Evolutionary conservation across 306 rosid species (phyloP).

Genomic region (Rubus parviflorus): DNA sequence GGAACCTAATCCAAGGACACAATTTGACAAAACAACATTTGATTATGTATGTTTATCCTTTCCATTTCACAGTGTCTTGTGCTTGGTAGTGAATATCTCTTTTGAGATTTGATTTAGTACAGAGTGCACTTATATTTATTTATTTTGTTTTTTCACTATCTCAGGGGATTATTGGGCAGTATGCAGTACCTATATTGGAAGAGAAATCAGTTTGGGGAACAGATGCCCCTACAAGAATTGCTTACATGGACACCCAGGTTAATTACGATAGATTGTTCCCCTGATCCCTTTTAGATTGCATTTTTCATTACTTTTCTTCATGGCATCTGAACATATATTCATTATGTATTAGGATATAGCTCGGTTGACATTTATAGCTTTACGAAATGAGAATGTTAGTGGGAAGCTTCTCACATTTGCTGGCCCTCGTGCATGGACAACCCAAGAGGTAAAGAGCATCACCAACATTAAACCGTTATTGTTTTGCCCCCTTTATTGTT

Average conservation of each 20-base stretch:
- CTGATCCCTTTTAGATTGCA: not conserved
- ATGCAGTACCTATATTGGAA: conserved; percentile 91
- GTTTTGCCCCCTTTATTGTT: too few relatives aligned
- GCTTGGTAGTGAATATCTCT: conserved; percentile 6
- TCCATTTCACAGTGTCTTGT: not conserved
- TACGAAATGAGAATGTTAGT: conserved; percentile 70
- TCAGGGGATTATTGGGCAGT: conserved; percentile 95
- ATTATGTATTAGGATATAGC: conserved; percentile 69
- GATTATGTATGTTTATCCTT: not conserved
- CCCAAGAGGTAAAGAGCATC: conserved; percentile 68
- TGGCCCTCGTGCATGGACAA: conserved; percentile 98
- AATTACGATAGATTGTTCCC: not conserved
- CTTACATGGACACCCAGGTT: conserved; percentile 99
- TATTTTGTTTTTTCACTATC: conserved; percentile 1
- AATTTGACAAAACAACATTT: not conserved
- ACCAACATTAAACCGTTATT: not conserved
- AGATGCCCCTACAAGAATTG: conserved; percentile 94
- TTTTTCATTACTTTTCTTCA: not conserved
- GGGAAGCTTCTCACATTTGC: conserved; percentile 90
- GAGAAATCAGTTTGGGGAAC: conserved; percentile 99
- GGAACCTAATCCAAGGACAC: not conserved
- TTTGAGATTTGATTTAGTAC: not conserved
- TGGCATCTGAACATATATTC: conserved; percentile 5
- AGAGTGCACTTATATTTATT: not conserved
- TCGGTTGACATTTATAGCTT: conserved; percentile 78